phyloP scores from a whole-genome alignment of 805 yeast genomes.

The Scheffersomyces coipomensis region DNA sequence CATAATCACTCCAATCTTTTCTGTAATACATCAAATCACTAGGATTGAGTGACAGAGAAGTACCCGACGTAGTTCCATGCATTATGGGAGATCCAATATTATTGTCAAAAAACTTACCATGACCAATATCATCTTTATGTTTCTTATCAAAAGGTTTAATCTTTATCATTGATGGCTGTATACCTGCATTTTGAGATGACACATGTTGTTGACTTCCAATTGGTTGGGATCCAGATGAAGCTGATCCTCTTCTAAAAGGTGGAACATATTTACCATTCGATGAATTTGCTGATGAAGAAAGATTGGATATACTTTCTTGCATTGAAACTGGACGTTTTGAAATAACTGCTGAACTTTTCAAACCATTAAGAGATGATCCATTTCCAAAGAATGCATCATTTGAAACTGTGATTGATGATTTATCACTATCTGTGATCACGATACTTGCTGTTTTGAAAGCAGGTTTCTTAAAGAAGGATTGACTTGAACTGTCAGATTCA shows the following conservation, averaged over 20 bases:
- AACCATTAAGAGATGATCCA: no score
- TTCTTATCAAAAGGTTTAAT: constrained; percentile 4
- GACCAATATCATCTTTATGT: constrained; percentile 1
- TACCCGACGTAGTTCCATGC: constrained; percentile 1
- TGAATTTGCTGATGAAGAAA: not conserved
- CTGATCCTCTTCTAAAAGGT: constrained; percentile 62
- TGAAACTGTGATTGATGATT: not conserved
- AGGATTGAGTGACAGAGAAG: constrained; percentile 8
- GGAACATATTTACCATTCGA: constrained; percentile 64
- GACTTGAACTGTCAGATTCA: constrained; percentile 1
- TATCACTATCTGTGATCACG: not conserved
- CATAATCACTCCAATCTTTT: constrained; percentile 28
- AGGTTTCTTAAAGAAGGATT: not conserved
- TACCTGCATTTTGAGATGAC: not conserved
- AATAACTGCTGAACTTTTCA: no score
- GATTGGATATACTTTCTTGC: not conserved
- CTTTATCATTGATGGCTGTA: no score
- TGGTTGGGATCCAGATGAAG: not conserved
- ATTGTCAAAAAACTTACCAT: not conserved
- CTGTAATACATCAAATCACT: constrained; percentile 23
- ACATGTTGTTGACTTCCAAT: not conserved
- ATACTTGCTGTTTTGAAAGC: not conserved
- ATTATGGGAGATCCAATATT: not conserved
- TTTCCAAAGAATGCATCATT: constrained; percentile 3
- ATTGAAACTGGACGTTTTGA: not conserved